These are phyloP conservation scores for Spinellus fusiger DNA, from an alignment of 192 early-diverging fungal genomes.

Conservation along the genomic window DNA sequence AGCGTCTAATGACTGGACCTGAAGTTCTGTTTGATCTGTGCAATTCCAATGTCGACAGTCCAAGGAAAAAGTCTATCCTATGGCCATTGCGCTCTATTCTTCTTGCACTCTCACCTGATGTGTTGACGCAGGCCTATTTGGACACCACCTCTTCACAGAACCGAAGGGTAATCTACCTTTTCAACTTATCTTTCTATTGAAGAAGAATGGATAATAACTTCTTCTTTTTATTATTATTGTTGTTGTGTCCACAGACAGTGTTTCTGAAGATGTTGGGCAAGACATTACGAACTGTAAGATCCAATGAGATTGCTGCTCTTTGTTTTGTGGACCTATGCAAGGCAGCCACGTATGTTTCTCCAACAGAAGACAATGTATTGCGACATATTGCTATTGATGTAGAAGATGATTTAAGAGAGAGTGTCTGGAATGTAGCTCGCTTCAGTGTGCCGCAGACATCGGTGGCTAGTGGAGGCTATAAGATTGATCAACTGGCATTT, in stretches of 20 bases:
- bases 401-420: constrained; percentile 60
- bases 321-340: constrained; percentile 71
- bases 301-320: constrained; percentile 53
- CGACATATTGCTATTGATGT: constrained; percentile 58
- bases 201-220: background rate
- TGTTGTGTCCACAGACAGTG: constrained; percentile 22
- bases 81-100: constrained; percentile 87
- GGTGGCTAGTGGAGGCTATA: constrained; percentile 31
- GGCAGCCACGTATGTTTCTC: constrained; percentile 59
- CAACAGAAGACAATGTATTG: constrained; percentile 52
- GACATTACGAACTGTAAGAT: constrained; percentile 41
- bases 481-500: constrained; percentile 60
- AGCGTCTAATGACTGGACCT: constrained; percentile 51
- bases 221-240: background rate
- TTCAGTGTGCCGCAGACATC: background rate
- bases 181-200: background rate
- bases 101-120: constrained; percentile 80
- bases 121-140: constrained; percentile 56
- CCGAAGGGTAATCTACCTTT: constrained; percentile 10
- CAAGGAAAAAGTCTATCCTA: constrained; percentile 60
- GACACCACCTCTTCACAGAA: constrained; percentile 24
- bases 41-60: constrained; percentile 43
- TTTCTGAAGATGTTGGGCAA: constrained; percentile 48
- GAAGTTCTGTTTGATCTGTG: constrained; percentile 73
- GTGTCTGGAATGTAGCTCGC: constrained; percentile 20